phyloP scores from a whole-genome alignment of 208 protist genomes.

The Leishmania turanica region DNA sequence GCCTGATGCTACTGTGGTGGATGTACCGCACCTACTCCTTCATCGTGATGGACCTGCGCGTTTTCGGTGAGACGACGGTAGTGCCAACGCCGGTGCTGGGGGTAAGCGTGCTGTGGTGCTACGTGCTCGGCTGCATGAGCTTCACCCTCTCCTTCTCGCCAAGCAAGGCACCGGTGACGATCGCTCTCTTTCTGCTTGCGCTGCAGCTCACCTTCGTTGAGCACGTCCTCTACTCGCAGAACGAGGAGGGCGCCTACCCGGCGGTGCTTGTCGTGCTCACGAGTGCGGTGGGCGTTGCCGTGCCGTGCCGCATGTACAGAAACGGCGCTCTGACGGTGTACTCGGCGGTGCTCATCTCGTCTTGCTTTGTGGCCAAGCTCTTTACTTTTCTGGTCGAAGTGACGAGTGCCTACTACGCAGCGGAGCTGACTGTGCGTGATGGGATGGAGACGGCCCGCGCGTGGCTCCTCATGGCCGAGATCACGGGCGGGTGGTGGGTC shows the following conservation, averaged over 20 bases:
- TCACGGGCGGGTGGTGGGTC: slow-evolving; percentile 58
- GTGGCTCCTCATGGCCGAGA: slow-evolving; percentile 29
- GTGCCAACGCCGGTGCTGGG: slow-evolving; percentile 68
- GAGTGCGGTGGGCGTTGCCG: slow-evolving; percentile 56
- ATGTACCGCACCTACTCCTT: slow-evolving; percentile 90
- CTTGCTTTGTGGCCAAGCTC: slow-evolving; percentile 80
- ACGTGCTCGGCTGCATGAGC: slow-evolving; percentile 80
- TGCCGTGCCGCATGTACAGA: slow-evolving; percentile 59
- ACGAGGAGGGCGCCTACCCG: slow-evolving; percentile 78
- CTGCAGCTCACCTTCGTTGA: slow-evolving; percentile 78
- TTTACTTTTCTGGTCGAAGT: slow-evolving; percentile 80
- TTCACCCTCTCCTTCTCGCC: slow-evolving; percentile 76
- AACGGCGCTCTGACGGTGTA: slow-evolving; percentile 58
- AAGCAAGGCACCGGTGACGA: slow-evolving; percentile 47
- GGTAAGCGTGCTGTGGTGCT: slow-evolving; percentile 73
- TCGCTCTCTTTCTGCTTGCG: slow-evolving; percentile 70
- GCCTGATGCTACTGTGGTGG: slow-evolving; percentile 85
- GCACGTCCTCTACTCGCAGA: slow-evolving; percentile 88
- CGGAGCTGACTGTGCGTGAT: slow-evolving; percentile 33
- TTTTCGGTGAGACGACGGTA: slow-evolving; percentile 70
- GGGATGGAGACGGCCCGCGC: slow-evolving; percentile 1
- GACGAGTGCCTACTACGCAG: slow-evolving; percentile 71
- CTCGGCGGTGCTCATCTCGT: slow-evolving; percentile 56
- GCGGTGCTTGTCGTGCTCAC: slow-evolving; percentile 72
- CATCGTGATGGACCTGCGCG: slow-evolving; percentile 80